Base-by-base conservation (phyloP, 805 yeast species). In the Phaffomyces thermotolerans region DNA sequence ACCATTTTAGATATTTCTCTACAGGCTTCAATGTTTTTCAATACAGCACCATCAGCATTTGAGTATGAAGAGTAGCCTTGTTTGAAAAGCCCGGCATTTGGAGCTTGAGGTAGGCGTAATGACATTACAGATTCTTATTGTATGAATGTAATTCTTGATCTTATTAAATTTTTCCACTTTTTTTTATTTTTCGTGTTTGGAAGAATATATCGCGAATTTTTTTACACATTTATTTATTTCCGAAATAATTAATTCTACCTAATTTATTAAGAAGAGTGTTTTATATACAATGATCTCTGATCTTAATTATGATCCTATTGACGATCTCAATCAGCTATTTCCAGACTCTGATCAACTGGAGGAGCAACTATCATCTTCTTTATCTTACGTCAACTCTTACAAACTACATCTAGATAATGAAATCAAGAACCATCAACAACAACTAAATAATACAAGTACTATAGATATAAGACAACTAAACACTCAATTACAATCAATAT, bases 11-110 rank as follows among this genome's bases (percentile, higher is more conserved):
- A 79, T 65, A 93, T 84, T 65, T 93, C 98, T 56, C 95, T 79
- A 48, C 93, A 88, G 2, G 99, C 99, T 57, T 84, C 85, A 56
- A 93, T 89, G 62, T 95, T 93, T 59, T 96, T 79, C 56, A 78
- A 76, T 46, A 91, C 85, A 40, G 96, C 98, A 42, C 99, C 99
- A 67, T 93, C 99, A 27, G 88, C 89, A 62, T 83, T 83, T 37
- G 84, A 74, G 58, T 86, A 83, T 30, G 88, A 77, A 59, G 84
- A 88, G 68, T 90, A 91, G 18, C 99, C 99, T 62, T 87, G 95
- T 63, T 93, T 93, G 73, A 93, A 93, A 40, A 93, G 77, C 44
- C 96, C 96, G 33, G 95, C 76, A 52, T 86, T 85, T 37, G 98
- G 98, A 40, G 95, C 95, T 54, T 79, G 80, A 31, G 99, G 99